These are phyloP conservation scores for Starmerella riodocensis DNA, from an alignment of 805 yeast genomes.

Conservation along the genomic window DNA sequence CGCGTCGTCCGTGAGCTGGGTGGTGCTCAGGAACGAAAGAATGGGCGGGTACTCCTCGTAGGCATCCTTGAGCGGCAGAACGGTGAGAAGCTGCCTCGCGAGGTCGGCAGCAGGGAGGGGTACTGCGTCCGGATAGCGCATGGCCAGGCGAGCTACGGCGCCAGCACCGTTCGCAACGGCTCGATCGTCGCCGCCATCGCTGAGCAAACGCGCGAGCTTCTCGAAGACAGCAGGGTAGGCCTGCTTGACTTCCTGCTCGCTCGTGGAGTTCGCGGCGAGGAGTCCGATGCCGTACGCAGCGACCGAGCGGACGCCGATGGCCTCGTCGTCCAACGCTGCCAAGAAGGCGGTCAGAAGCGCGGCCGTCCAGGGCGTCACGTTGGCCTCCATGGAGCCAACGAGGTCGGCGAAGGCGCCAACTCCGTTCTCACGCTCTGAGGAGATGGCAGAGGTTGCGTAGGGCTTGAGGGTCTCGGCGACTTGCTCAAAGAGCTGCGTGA, in stretches of 20 bases:
- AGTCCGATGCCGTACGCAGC: constrained; percentile 95
- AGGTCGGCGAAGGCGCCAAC: constrained; percentile 89
- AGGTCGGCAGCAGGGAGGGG: constrained; percentile 63
- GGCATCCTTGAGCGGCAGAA: constrained; percentile 77
- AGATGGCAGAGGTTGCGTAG: constrained; percentile 36
- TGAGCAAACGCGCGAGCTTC: constrained; percentile 55
- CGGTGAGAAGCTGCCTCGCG: constrained; percentile 57
- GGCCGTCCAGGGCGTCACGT: constrained; percentile 48
- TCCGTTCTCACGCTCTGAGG: constrained; percentile 65
- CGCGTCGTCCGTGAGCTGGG: constrained; percentile 9
- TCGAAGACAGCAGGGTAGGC: constrained; percentile 56
- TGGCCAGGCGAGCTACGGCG: constrained; percentile 84
- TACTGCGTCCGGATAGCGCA: constrained; percentile 47
- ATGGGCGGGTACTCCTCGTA: constrained; percentile 89
- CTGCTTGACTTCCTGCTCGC: constrained; percentile 45
- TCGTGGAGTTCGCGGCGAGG: constrained; percentile 39
- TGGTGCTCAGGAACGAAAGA: constrained; percentile 54
- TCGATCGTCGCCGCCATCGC: constrained; percentile 64
- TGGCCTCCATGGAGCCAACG: constrained; percentile 53
- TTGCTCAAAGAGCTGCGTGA: constrained; percentile 66
- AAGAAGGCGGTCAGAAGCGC: constrained; percentile 54
- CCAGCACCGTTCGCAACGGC: constrained; percentile 92
- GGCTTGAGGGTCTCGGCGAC: constrained; percentile 43
- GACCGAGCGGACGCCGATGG: constrained; percentile 74
- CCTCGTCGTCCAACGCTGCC: constrained; percentile 55